phyloP scores from a whole-genome alignment of 2,329 filamentous ascomycete species.

The Metarhizium robertsii region DNA sequence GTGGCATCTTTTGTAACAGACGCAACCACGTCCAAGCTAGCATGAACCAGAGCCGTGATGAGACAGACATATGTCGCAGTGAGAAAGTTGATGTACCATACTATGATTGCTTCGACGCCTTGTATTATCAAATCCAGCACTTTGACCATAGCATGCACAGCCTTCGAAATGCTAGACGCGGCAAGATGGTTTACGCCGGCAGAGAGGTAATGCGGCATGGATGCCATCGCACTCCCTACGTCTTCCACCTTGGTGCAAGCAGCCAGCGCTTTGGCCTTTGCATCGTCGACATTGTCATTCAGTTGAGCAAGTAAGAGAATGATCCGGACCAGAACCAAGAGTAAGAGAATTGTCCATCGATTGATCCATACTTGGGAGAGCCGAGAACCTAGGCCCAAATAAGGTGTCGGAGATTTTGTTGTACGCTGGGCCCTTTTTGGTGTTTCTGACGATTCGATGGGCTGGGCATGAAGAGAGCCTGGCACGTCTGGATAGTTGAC shows the following conservation, averaged over 20 bases:
- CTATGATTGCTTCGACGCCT: conserved; percentile 74
- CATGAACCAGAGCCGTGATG: conserved; percentile 72
- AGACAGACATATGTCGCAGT: conserved; percentile 86
- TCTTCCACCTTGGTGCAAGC: conserved; percentile 90
- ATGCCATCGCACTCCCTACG: conserved; percentile 89
- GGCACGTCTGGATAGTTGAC: conserved; percentile 27
- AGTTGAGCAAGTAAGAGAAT: conserved; percentile 67
- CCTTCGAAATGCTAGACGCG: conserved; percentile 68
- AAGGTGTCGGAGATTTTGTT: conserved; percentile 63
- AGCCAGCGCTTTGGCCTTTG: conserved; percentile 72
- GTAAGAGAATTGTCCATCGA: conserved; percentile 83
- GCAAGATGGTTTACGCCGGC: conserved; percentile 80
- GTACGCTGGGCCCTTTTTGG: conserved; percentile 6
- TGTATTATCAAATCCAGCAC: conserved; percentile 73
- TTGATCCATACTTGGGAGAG: conserved; percentile 97
- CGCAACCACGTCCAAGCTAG: conserved; percentile 61
- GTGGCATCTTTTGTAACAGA: conserved; percentile 44
- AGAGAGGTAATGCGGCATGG: conserved; percentile 94
- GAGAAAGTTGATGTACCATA: conserved; percentile 89
- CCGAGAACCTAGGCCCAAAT: conserved; percentile 79
- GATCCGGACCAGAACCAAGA: conserved; percentile 75
- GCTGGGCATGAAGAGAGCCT: conserved; percentile 25
- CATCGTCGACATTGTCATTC: conserved; percentile 63
- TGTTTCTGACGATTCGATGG: conserved; percentile 24
- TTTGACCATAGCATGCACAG: conserved; percentile 69